Conservation (phyloP, 148 eudicot genomes). For the Agrostemma githago region DNA sequence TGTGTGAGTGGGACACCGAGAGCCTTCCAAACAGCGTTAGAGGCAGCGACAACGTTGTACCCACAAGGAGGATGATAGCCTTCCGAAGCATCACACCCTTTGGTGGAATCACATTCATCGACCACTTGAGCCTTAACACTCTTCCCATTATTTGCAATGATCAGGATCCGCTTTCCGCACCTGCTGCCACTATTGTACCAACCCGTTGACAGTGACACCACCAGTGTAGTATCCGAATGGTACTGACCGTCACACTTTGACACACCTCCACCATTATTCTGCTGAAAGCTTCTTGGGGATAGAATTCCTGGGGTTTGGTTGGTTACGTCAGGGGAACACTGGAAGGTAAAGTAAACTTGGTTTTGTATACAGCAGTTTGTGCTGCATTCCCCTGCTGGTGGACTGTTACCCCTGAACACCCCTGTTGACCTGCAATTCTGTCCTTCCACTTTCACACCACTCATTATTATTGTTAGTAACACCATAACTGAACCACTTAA, state of each 20-base stretch:
- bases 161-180: conserved; percentile 29
- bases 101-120: conserved; percentile 46
- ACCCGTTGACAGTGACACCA: conserved; percentile 45
- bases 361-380: conserved; percentile 33
- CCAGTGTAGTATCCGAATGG: conserved; percentile 27
- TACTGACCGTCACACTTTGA: conserved; percentile 30
- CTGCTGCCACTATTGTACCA: conserved; percentile 33
- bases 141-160: conserved; percentile 32
- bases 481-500: conserved; percentile 14
- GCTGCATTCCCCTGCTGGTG: conserved; percentile 33
- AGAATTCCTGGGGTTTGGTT: conserved; percentile 28
- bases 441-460: conserved; percentile 19
- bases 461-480: conserved; percentile 7
- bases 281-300: conserved; percentile 29
- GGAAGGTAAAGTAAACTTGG: conserved; percentile 34
- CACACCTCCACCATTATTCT: conserved; percentile 14
- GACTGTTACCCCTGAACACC: conserved; percentile 23
- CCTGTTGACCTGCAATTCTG: conserved; percentile 38
- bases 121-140: conserved; percentile 41
- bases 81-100: conserved; percentile 40
- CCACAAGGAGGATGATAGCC: conserved; percentile 48
- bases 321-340: conserved; percentile 36
- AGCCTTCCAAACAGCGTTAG: conserved; percentile 42
- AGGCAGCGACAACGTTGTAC: conserved; percentile 38
- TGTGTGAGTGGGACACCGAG: conserved; percentile 25